These are phyloP conservation scores for Kingdonia uniflora DNA, from an alignment of 164 flowering plant species.

Conservation along the genomic window DNA sequence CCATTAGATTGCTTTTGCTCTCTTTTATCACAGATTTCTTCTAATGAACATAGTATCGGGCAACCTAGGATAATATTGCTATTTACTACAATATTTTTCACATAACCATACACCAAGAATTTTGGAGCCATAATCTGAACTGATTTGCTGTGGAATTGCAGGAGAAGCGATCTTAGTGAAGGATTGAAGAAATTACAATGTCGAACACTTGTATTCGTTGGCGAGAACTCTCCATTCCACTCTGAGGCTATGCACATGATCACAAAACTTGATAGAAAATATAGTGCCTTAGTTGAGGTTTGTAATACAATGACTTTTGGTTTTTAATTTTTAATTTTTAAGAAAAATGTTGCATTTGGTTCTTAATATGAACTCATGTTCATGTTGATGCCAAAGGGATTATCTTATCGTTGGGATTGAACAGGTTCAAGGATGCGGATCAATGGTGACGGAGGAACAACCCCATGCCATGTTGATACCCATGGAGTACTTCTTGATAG, in stretches of 20 bases:
- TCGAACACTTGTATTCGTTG: constrained; percentile 78
- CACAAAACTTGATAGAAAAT: constrained; percentile 65
- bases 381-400: not conserved
- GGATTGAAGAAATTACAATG: constrained; percentile 66
- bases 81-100: too few species aligned
- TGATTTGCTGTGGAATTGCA: constrained; percentile 20
- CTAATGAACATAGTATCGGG: too few species aligned
- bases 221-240: constrained; percentile 75
- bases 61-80: too few species aligned
- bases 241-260: constrained; percentile 75
- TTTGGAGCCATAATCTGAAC: too few species aligned
- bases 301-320: too few species aligned
- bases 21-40: too few species aligned
- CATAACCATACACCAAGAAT: too few species aligned
- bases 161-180: constrained; percentile 67
- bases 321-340: not conserved
- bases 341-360: not conserved
- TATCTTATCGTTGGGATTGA: not conserved
- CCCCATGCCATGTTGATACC: constrained; percentile 96
- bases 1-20: too few species aligned
- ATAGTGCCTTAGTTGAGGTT: constrained; percentile 90
- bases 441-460: constrained; percentile 96
- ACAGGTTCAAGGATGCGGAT: constrained; percentile 91
- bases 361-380: too few species aligned
- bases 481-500: constrained; percentile 86